These are phyloP conservation scores for Ophiocytium majus DNA, from an alignment of 352 stramenopile species.

Conservation along the genomic window DNA sequence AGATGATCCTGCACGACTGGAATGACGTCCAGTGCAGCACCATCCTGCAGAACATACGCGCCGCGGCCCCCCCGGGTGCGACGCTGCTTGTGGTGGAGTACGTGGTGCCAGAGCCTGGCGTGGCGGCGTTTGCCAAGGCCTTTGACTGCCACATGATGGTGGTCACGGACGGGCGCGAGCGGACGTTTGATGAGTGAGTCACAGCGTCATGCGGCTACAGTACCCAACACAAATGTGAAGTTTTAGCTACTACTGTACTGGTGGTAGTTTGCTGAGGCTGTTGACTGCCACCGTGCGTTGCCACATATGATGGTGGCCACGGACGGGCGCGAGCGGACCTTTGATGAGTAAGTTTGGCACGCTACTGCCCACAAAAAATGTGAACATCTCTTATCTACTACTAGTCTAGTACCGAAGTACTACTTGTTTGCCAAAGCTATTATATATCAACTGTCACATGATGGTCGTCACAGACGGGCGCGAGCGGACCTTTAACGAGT, in stretches of 20 bases:
- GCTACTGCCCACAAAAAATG: too few species aligned
- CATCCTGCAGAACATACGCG: background rate
- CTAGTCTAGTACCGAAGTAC: too few species aligned
- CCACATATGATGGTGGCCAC: constrained; percentile 10
- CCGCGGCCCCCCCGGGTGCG: background rate
- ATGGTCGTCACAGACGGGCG: constrained; percentile 1
- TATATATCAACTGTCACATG: constrained; percentile 6
- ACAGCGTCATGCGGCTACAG: background rate
- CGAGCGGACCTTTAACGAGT: background rate
- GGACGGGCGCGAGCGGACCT: background rate
- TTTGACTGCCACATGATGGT: constrained; percentile 17
- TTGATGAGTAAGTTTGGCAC: too few species aligned
- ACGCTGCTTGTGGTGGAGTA: background rate
- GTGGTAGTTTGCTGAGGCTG: too few species aligned
- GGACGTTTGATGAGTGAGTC: background rate
- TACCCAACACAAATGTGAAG: too few species aligned
- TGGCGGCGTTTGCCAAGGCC: background rate
- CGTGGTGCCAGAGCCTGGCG: background rate
- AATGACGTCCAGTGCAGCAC: background rate
- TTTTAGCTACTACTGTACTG: too few species aligned
- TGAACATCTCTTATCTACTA: too few species aligned
- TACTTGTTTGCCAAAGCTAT: too few species aligned
- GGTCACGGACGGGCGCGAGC: background rate
- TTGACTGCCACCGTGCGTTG: too few species aligned
- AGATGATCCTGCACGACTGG: background rate